Conservation (phyloP, 2,329 filamentous ascomycete genomes). For the Calonectria hongkongensis region DNA sequence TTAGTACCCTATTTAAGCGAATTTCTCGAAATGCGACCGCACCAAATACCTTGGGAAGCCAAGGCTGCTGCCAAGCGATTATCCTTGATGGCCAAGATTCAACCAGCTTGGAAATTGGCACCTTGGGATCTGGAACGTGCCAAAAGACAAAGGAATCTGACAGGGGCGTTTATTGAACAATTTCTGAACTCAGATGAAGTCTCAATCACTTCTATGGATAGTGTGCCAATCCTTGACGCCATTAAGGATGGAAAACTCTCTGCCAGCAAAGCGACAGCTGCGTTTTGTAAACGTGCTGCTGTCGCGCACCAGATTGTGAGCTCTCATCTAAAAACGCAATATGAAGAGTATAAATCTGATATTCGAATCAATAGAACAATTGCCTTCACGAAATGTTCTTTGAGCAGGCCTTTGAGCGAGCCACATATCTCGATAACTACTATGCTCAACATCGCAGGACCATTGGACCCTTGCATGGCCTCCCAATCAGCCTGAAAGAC, state of each 20-base stretch:
- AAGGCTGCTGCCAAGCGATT: conserved; percentile 47
- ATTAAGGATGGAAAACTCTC: conserved; percentile 14
- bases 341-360: background rate
- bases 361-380: conserved; percentile 32
- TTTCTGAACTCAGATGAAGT: conserved; percentile 40
- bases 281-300: conserved; percentile 70
- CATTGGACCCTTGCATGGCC: conserved; percentile 48
- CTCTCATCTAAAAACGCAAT: background rate
- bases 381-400: conserved; percentile 50
- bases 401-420: conserved; percentile 43
- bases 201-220: conserved; percentile 11
- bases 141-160: conserved; percentile 37
- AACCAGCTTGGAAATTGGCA: conserved; percentile 46
- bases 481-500: conserved; percentile 67
- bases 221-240: conserved; percentile 20
- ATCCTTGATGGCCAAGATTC: conserved; percentile 45
- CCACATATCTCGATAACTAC: conserved; percentile 41
- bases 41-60: conserved; percentile 41
- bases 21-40: background rate
- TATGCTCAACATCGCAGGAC: conserved; percentile 30
- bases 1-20: background rate
- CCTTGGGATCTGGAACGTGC: conserved; percentile 41
- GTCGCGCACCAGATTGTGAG: conserved; percentile 73
- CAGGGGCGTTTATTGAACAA: conserved; percentile 46
- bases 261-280: conserved; percentile 62